Evolutionary conservation across 306 rosid species (phyloP).

Genomic region (Vigna reflexopilosa): DNA sequence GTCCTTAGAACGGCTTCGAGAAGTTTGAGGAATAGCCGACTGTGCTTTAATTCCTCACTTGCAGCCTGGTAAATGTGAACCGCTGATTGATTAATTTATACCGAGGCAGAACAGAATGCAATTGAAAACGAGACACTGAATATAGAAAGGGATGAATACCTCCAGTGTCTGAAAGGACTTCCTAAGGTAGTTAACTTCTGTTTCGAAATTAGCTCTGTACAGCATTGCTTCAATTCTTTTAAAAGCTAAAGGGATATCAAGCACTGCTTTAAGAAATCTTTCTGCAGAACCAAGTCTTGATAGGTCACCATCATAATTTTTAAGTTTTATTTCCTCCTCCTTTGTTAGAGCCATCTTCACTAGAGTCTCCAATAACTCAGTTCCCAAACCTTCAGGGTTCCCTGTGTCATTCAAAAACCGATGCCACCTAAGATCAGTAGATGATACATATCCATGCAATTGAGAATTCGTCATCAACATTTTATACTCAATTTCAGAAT

Average conservation of each 20-base stretch:
- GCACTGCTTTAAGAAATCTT: constrained; percentile 85
- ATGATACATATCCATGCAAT: constrained; percentile 3
- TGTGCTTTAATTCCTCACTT: constrained; percentile 89
- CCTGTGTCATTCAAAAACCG: constrained; percentile 59
- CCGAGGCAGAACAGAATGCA: constrained; percentile 25
- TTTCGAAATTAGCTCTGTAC: constrained; percentile 91
- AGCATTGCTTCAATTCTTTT: constrained; percentile 98
- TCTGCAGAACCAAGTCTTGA: constrained; percentile 95
- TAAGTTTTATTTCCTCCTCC: constrained; percentile 95
- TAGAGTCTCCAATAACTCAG: constrained; percentile 95
- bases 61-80: constrained; percentile 66
- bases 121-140: constrained; percentile 37
- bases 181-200: constrained; percentile 86
- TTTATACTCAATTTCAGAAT: background rate
- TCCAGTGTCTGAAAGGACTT: constrained; percentile 91
- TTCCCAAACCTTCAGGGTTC: constrained; percentile 88
- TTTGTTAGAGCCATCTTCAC: constrained; percentile 99
- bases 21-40: constrained; percentile 86
- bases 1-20: constrained; percentile 98
- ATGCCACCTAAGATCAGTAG: constrained; percentile 36
- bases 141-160: constrained; percentile 54
- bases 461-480: constrained; percentile 2
- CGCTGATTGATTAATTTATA: constrained; percentile 37
- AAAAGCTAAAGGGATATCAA: constrained; percentile 91
- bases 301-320: constrained; percentile 67